A percentile compares a stretch with the other conserved stretches of the same genome.
phyloP scores from a whole-genome alignment of 345 rosid genomes.

The Excoecaria agallocha region DNA sequence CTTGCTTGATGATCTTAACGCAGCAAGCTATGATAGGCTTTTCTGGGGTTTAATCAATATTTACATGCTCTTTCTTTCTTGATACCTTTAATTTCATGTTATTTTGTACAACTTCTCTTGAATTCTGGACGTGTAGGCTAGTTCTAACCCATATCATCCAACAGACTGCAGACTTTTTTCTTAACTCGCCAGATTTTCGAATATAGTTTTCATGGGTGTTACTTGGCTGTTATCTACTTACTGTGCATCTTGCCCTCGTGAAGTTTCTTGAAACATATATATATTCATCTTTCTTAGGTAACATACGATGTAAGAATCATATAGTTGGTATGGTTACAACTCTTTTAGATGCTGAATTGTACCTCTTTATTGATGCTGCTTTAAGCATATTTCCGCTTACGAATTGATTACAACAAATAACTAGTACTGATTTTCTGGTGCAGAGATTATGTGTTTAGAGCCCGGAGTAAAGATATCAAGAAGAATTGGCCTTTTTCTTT shows the following conservation, averaged over 20 bases:
- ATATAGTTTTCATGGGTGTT: constrained; percentile 16
- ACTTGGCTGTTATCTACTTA: constrained; percentile 28
- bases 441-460: constrained; percentile 82
- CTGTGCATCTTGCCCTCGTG: constrained; percentile 21
- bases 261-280: constrained; percentile 21
- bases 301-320: constrained; percentile 30
- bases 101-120: constrained; percentile 12
- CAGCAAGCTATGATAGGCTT: not conserved
- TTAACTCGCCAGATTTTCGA: constrained; percentile 17
- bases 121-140: constrained; percentile 11
- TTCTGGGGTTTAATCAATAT: constrained; percentile 17
- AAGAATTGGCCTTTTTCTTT: constrained; percentile 89
- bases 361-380: no score
- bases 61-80: constrained; percentile 16
- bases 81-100: constrained; percentile 38
- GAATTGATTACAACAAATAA: no score
- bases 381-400: no score
- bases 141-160: constrained; percentile 15
- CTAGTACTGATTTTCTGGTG: constrained; percentile 32
- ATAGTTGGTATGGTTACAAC: not conserved
- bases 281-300: constrained; percentile 7
- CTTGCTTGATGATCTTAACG: constrained; percentile 9
- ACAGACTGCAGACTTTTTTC: constrained; percentile 11
- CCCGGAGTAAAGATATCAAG: constrained; percentile 72
- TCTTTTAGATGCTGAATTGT: not conserved